Percentiles rank a stretch among this genome's conserved stretches.
Evolutionary conservation across 176 grass and related monocot species (phyloP).

Genomic region (Zea mays): DNA sequence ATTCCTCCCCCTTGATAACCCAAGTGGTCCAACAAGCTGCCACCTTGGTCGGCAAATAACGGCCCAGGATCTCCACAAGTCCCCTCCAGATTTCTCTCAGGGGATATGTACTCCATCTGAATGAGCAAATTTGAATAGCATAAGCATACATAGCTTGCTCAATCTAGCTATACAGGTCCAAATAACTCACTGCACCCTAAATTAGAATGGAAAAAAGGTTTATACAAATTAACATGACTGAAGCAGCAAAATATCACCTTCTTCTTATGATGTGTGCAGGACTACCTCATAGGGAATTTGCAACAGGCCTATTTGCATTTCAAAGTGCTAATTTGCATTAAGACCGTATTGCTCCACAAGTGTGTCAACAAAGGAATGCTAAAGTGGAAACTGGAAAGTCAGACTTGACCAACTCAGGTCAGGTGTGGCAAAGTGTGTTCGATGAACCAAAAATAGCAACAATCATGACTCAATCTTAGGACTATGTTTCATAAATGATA

Average conservation of each 20-base stretch:
- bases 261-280: neutral
- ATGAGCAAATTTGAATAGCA: slow-evolving; percentile 31
- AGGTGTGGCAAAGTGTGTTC: slow-evolving; percentile 1
- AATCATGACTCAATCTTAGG: neutral
- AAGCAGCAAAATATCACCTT: slow-evolving; percentile 1
- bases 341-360: neutral
- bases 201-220: neutral
- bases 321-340: neutral
- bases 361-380: neutral
- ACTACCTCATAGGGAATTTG: slow-evolving; percentile 19
- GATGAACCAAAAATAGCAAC: neutral
- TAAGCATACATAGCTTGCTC: slow-evolving; percentile 26
- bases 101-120: slow-evolving; percentile 65
- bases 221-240: slow-evolving; percentile 22
- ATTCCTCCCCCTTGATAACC: slow-evolving; percentile 44
- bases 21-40: slow-evolving; percentile 54
- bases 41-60: slow-evolving; percentile 46
- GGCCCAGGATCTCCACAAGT: slow-evolving; percentile 52
- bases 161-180: slow-evolving; percentile 20
- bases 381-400: neutral
- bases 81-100: slow-evolving; percentile 57
- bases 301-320: neutral
- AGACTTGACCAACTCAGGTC: neutral
- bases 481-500: neutral
- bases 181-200: slow-evolving; percentile 6